A percentile compares a stretch with the other conserved stretches of the same genome.
Conservation (phyloP, 1,139 yeast species). For the Hemisphaericaspora subhashii region DNA sequence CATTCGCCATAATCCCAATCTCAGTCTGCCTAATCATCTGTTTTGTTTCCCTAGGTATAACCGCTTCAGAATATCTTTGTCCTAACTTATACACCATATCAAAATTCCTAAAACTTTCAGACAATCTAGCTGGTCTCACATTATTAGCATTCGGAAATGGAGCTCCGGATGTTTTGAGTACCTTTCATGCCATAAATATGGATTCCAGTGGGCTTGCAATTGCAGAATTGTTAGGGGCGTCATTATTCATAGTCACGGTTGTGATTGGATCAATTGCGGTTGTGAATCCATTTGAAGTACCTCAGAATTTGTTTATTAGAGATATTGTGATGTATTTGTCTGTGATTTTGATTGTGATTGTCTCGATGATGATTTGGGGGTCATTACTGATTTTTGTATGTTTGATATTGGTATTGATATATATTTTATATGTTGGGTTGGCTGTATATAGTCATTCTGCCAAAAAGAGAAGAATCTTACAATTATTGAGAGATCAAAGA, state of each 20-base stretch:
- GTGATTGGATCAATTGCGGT: slow-evolving; percentile 77
- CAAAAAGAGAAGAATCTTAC: slow-evolving; percentile 20
- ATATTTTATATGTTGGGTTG: slow-evolving; percentile 53
- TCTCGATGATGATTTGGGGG: slow-evolving; percentile 47
- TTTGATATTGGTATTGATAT: slow-evolving; percentile 47
- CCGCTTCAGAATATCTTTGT: slow-evolving; percentile 75
- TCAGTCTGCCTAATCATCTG: slow-evolving; percentile 20
- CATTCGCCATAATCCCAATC: slow-evolving; percentile 20
- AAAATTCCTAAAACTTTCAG: slow-evolving; percentile 60
- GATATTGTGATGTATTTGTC: slow-evolving; percentile 55
- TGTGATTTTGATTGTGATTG: slow-evolving; percentile 42
- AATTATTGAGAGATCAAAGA: slow-evolving; percentile 26
- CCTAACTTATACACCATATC: slow-evolving; percentile 72
- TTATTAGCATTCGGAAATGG: slow-evolving; percentile 90
- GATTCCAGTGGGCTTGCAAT: slow-evolving; percentile 76
- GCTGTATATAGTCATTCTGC: slow-evolving; percentile 33
- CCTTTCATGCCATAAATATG: slow-evolving; percentile 73
- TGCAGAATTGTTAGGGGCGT: slow-evolving; percentile 87
- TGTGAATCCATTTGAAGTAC: slow-evolving; percentile 63
- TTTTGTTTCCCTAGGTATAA: slow-evolving; percentile 65
- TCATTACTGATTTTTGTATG: slow-evolving; percentile 47
- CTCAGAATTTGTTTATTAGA: slow-evolving; percentile 48
- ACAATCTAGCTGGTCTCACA: slow-evolving; percentile 83
- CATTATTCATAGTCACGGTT: slow-evolving; percentile 71
- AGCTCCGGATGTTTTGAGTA: slow-evolving; percentile 84